A percentile compares a stretch with the other conserved stretches of the same genome.
Conservation (phyloP, 2,329 filamentous ascomycete species). For the Apiospora koreana region DNA sequence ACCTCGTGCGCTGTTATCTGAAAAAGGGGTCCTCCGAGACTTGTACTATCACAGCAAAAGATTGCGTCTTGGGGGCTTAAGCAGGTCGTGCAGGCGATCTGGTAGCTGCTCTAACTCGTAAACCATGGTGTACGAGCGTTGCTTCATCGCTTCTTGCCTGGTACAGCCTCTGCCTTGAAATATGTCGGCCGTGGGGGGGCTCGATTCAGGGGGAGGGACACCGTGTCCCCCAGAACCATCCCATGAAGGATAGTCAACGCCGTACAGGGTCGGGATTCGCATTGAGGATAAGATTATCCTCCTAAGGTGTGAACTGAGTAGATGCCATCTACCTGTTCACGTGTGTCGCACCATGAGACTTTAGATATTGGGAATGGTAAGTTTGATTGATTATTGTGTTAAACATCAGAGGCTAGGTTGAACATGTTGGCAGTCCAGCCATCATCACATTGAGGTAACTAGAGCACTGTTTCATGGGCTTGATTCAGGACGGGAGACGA, state of each 20-base stretch:
- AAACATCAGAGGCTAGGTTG: background rate
- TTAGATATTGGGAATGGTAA: background rate
- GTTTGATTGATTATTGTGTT: background rate
- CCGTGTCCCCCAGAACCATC: background rate
- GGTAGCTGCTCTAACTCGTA: background rate
- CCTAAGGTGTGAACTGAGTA: background rate
- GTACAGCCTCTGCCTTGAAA: background rate
- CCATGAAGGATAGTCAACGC: background rate
- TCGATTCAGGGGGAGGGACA: background rate
- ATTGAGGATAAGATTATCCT: background rate
- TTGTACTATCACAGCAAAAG: background rate
- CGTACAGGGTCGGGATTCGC: background rate
- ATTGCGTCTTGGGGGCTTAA: background rate
- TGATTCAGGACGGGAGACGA: background rate
- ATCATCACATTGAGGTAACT: background rate
- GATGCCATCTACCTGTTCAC: background rate
- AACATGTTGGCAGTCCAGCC: background rate
- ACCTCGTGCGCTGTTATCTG: background rate
- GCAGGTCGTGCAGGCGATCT: background rate
- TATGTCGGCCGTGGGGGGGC: background rate
- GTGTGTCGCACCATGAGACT: background rate
- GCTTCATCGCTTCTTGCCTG: background rate
- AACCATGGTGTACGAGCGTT: background rate
- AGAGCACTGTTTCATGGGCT: background rate
- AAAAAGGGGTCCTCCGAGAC: background rate